A percentile compares a stretch with the other conserved stretches of the same genome.
Conservation (phyloP, 1,284 basidiomycete species). For the Tremellales sp. region DNA sequence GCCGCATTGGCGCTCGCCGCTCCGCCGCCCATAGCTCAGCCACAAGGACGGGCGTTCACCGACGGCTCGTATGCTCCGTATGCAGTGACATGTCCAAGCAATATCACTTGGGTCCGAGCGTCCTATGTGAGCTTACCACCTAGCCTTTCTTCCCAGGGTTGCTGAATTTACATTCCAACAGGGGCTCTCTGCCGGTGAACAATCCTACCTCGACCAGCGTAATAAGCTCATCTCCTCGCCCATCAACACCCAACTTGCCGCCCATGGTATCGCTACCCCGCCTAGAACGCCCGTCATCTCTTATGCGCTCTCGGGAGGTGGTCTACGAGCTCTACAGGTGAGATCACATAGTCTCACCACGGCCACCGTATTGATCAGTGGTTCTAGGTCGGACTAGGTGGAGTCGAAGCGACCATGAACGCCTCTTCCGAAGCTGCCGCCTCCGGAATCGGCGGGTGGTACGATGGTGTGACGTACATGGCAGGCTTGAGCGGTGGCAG, state of each 20-base stretch:
- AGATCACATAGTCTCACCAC: background rate
- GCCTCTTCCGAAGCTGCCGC: constrained; percentile 23
- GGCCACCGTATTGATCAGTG: background rate
- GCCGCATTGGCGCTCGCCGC: too few species aligned
- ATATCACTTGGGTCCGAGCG: constrained; percentile 41
- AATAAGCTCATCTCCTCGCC: constrained; percentile 21
- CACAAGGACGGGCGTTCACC: too few species aligned
- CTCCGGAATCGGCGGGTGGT: constrained; percentile 42
- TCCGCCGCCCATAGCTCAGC: too few species aligned
- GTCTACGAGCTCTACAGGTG: constrained; percentile 52
- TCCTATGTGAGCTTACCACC: constrained; percentile 30
- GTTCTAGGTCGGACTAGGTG: constrained; percentile 19
- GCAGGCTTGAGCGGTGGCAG: constrained; percentile 45
- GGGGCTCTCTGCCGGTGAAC: constrained; percentile 34
- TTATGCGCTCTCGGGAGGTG: constrained; percentile 51
- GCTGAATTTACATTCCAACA: constrained; percentile 6
- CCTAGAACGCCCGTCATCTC: constrained; percentile 47
- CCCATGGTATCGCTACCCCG: constrained; percentile 29
- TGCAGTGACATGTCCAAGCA: constrained; percentile 37
- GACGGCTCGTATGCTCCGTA: constrained; percentile 41
- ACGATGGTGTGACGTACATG: constrained; percentile 45
- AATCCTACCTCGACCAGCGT: constrained; percentile 30
- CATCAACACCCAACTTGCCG: constrained; percentile 28
- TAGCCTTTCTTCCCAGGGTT: background rate
- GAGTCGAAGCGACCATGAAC: constrained; percentile 23